Evolutionary conservation across 805 yeast genomes (phyloP), one percentile per base, ranked within the genome.

Genomic region (Metschnikowia kunwiensis): DNA sequence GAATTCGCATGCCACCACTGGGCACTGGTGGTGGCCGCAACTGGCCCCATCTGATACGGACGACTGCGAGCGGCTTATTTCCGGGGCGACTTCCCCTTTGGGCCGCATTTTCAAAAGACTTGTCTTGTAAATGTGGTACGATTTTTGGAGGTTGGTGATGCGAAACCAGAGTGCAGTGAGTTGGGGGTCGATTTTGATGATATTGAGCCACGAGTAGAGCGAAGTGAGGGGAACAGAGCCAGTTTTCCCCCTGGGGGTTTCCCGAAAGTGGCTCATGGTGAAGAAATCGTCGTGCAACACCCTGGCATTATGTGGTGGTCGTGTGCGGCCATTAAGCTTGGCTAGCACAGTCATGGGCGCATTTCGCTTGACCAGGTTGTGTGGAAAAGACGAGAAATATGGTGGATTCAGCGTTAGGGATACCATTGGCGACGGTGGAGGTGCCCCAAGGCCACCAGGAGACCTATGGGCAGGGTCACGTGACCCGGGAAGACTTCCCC

Each of bases 1-100:
- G 42, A 65, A 55, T 43, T 63, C 70, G 37, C 66, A 64, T 33
- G 61, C 68, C 23, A 65, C 55, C 2, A 67, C 72, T 1, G 72
- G 72, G 34, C 72, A 67, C 34, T 50, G 53, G 22, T 30, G 40
- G 31, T 47, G 47, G 20, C 45, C 47, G 18, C 46, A 47, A 4
- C 17, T 34, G 10, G 30, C 24, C 12, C 53, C 42, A 27, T 38
- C 38, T 4, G 63, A 18, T 6, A 11, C 28, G 11, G 30, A 3
- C 5, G 36, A 26, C 13, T 28, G 25, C n/a, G 30, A 25, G 3
- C 22, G 27, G 27, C 22, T n/a, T 16, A 24, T 2, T 14, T 12
- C 24, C 18, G 23, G 23, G 28, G 27, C 30, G 22, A 11, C 14
- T 11, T n/a, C 14, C 4, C 26, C 26, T 16, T 32, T 13, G 11